Conservation (phyloP, 1,284 basidiomycete genomes). For the Irpex sp. region DNA sequence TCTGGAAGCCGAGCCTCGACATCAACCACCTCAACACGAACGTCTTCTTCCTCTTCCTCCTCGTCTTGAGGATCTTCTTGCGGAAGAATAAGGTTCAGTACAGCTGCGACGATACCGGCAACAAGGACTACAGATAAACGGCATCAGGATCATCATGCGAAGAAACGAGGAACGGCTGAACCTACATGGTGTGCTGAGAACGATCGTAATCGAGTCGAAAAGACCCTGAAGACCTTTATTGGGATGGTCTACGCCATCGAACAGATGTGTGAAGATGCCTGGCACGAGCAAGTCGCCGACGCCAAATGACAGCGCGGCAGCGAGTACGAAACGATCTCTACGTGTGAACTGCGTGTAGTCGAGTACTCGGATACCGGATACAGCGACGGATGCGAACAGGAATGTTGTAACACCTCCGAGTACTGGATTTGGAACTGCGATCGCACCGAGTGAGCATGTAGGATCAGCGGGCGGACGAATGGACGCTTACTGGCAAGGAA, state of each 20-base stretch:
- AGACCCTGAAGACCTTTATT: conserved; percentile 65
- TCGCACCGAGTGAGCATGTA: conserved; percentile 7
- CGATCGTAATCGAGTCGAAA: conserved; percentile 75
- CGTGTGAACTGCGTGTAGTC: conserved; percentile 63
- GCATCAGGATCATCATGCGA: conserved; percentile 4
- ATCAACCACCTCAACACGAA: conserved; percentile 22
- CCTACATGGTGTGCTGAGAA: conserved; percentile 76
- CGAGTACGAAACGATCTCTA: conserved; percentile 75
- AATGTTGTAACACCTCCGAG: conserved; percentile 84
- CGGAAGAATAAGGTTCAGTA: conserved; percentile 67
- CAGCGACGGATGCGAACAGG: conserved; percentile 43
- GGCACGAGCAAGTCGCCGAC: conserved; percentile 66
- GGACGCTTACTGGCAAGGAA: conserved; percentile 61
- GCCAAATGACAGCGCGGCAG: conserved; percentile 70
- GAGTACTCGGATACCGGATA: conserved; percentile 72
- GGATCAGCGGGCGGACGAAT: conserved; percentile 1
- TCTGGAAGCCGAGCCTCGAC: conserved; percentile 21
- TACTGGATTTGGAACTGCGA: conserved; percentile 68
- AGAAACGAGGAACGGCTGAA: conserved; percentile 10
- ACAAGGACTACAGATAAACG: conserved; percentile 46
- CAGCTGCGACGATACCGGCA: conserved; percentile 60
- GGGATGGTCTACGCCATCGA: conserved; percentile 57
- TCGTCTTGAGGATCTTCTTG: conserved; percentile 37
- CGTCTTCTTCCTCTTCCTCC: conserved; percentile 20
- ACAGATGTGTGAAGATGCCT: conserved; percentile 62